These are phyloP conservation scores for Sporobolus alterniflorus DNA, from an alignment of 202 grass and related monocot genomes.

Conservation along the genomic window DNA sequence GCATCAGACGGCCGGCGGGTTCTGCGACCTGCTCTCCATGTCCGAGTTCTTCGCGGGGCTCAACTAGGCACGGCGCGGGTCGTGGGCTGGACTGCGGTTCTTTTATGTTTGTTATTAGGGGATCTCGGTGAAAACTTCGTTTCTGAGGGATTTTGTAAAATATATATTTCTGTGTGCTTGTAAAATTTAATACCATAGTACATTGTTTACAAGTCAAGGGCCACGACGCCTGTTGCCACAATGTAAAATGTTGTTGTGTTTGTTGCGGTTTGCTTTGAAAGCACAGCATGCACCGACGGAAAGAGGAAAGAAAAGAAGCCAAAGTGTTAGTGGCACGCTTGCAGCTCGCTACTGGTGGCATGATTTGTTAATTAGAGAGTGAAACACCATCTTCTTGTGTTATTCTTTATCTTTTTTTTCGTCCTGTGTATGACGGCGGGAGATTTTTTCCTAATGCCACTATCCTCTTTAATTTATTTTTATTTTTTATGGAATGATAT, in stretches of 20 bases:
- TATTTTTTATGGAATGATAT: background rate
- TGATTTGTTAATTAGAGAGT: slow-evolving; percentile 21
- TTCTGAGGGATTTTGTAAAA: slow-evolving; percentile 51
- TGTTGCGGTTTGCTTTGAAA: slow-evolving; percentile 25
- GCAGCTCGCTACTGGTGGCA: background rate
- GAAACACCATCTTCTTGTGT: slow-evolving; percentile 1
- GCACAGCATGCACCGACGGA: slow-evolving; percentile 26
- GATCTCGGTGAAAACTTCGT: slow-evolving; percentile 24
- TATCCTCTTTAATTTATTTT: background rate
- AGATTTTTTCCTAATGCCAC: background rate
- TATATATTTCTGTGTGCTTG: slow-evolving; percentile 30
- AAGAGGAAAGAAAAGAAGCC: slow-evolving; percentile 5
- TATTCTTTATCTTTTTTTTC: background rate
- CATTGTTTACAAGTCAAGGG: slow-evolving; percentile 29
- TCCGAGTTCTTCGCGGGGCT: slow-evolving; percentile 52
- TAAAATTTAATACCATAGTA: slow-evolving; percentile 29
- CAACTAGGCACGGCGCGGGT: slow-evolving; percentile 19
- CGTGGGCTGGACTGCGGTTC: background rate
- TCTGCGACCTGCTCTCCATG: slow-evolving; percentile 68
- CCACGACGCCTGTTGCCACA: background rate
- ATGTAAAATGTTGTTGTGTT: slow-evolving; percentile 9
- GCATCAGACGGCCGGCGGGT: slow-evolving; percentile 32
- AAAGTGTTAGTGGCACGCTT: slow-evolving; percentile 19
- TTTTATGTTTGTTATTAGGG: background rate
- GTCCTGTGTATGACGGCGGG: background rate